Conservation (phyloP, 2,329 filamentous ascomycete genomes). For the Chaetothyriales sp. region DNA sequence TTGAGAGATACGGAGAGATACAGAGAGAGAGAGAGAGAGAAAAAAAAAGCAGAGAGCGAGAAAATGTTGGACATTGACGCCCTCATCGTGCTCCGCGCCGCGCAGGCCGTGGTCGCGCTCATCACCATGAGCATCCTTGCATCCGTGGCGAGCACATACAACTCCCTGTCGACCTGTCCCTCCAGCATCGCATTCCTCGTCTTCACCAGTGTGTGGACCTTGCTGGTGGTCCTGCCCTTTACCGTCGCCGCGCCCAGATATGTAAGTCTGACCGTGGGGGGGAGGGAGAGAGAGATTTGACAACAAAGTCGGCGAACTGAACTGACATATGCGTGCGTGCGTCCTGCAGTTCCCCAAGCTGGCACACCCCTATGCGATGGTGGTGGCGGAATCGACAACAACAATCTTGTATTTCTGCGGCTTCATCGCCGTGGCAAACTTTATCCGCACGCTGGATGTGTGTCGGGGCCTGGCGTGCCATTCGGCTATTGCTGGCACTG, state of each 20-base stretch:
- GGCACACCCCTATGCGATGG: slow-evolving; percentile 49
- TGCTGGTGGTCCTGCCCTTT: slow-evolving; percentile 53
- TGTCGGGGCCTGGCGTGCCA: slow-evolving; percentile 44
- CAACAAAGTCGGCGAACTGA: not conserved
- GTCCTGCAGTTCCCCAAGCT: slow-evolving; percentile 31
- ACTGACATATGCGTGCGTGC: not conserved
- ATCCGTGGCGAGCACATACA: slow-evolving; percentile 29
- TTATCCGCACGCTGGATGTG: slow-evolving; percentile 40
- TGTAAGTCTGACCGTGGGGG: no score
- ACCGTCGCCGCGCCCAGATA: slow-evolving; percentile 52
- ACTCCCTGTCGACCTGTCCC: slow-evolving; percentile 2
- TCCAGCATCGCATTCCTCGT: slow-evolving; percentile 55
- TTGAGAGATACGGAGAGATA: not conserved
- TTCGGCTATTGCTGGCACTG: slow-evolving; percentile 38
- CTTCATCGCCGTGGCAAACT: slow-evolving; percentile 55
- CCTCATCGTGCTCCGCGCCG: slow-evolving; percentile 48
- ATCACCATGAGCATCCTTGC: slow-evolving; percentile 61
- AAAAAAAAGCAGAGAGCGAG: no score
- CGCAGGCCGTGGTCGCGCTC: slow-evolving; percentile 53
- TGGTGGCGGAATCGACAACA: slow-evolving; percentile 55
- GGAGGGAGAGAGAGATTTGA: no score
- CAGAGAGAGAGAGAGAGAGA: no score
- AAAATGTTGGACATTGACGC: slow-evolving; percentile 35
- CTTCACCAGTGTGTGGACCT: slow-evolving; percentile 63
- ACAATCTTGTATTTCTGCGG: slow-evolving; percentile 85